Base-by-base conservation (phyloP, 257 asterid species). In the Paulownia fortunei region DNA sequence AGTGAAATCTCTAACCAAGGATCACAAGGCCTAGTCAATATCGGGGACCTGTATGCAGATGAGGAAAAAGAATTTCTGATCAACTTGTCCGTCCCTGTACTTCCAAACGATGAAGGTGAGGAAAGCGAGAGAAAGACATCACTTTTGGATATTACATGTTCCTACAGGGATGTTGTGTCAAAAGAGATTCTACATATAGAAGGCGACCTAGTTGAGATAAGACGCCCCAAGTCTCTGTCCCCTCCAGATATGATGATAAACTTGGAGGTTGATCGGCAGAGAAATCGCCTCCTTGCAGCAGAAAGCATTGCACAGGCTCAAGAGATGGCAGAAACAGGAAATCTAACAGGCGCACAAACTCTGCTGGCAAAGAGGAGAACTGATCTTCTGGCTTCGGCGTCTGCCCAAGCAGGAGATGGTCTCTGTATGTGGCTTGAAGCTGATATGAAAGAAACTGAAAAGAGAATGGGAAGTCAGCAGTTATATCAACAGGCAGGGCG, bases 261-360 rank as follows among this genome's bases (percentile, higher is more conserved):
- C 68, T 24, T 83, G 60, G 84, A 76, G 62, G 79, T 83, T 8
- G 87, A 83, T 18, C 64, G 87, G 70, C 87, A 83, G 69, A 79
- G 84, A 47, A 83, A 83, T 32, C 87, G 87, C 8, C 56, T 83
- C 0, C n/a, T 1, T 10, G 82, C 69, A 7, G 84, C 84, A 19
- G 80, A 76, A 56, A 60, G 76, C 73, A 83, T 83, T 27, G 76
- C 73, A 8, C 63, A 80, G 54, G 87, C 87, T 74, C 87, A 79
- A 36, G 56, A 69, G 68, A 74, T 83, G 78, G 86, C 86, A 2
- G 86, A 83, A 66, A 32, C 26, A 0, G 86, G 86, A 1, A 68
- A 82, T 44, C 41, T 82, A 24, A 26, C 4, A 0, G 81, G 76
- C 16, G 86, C 86, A 37, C 67, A 61, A 4, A 55, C 52, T 1